Conservation (phyloP, 441 rosid genomes). For the Metrosideros polymorpha region DNA sequence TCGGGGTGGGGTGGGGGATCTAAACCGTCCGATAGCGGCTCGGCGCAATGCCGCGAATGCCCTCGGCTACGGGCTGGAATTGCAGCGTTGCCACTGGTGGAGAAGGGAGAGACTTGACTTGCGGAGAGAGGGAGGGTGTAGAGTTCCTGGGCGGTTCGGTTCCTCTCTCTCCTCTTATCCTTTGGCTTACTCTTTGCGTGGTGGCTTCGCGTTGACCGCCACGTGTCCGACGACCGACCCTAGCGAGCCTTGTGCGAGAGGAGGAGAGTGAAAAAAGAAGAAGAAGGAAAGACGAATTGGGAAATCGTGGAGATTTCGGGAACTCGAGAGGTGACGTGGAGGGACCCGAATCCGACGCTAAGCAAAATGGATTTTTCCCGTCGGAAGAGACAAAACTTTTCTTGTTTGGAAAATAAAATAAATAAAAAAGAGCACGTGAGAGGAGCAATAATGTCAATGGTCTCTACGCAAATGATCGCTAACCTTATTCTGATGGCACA, state of each 20-base stretch:
- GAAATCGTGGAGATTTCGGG: background rate
- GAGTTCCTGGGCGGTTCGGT: background rate
- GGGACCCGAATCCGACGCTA: background rate
- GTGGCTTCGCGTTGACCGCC: background rate
- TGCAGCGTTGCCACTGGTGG: background rate
- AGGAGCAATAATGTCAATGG: no score
- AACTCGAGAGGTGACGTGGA: background rate
- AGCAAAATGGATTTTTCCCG: background rate
- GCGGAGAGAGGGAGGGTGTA: background rate
- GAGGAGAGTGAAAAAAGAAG: fast-evolving
- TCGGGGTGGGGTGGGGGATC: background rate
- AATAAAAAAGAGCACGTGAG: no score
- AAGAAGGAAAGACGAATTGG: no score
- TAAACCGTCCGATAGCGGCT: background rate
- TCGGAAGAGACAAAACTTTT: background rate
- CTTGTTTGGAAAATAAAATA: no score
- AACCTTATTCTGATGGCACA: no score
- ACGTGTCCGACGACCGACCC: background rate
- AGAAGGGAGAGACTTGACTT: background rate
- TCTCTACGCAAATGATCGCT: no score
- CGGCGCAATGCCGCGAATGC: background rate
- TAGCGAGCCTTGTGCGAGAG: background rate
- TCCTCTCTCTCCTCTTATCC: background rate
- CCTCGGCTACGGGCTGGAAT: background rate
- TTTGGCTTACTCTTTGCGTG: background rate